Evolutionary conservation across 805 yeast genomes (phyloP), one percentile per base, ranked within the genome.

Genomic region (Saccharomycopsis capsularis): DNA sequence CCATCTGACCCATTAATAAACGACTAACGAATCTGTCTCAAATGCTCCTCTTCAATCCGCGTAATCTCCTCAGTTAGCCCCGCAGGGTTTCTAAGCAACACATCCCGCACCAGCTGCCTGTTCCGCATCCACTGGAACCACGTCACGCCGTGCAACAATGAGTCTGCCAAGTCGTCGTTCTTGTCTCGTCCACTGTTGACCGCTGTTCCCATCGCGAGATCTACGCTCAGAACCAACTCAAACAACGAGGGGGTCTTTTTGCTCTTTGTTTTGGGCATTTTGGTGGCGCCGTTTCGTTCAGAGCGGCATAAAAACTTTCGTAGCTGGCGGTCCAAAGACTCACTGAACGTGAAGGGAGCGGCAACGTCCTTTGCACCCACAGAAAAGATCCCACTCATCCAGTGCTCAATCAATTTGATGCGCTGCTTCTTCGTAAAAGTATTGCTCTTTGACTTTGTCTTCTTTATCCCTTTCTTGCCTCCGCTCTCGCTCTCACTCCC

Each of bases 81-180:
- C 11, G 32, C 13, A 7, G 7, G 11, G 13, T 13, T 13, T 13
- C 7, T 7, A 9, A 29, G 7, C 7, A 29, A 13, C 7, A 13
- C 32, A 29, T 29, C 13, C 23, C 30, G 30, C 15, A 50, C 22
- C 15, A 46, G 2, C 11, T 18, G 4, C 32, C 36, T 37, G 42
- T 51, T 51, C 4, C 23, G n/a, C 44, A 41, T n/a, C 75, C 81
- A 79, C 11, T 64, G 57, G 13, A 67, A 46, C 69, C 76, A 74
- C 0, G 76, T 69, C 2, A 80, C 51, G 1, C 78, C 84, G 60
- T 82, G 86, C 15, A 82, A 63, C n/a, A 82, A 63, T 0, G 82
- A 70, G 59, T 82, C 90, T 6, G 80, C 75, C 48, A 82, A 63
- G 59, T 82, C 90, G 59, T 82, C 90, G 39, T 75, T 74, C 59